These are phyloP conservation scores for Schizophyllum amplum DNA, from an alignment of 1,284 basidiomycete genomes.

Conservation along the genomic window DNA sequence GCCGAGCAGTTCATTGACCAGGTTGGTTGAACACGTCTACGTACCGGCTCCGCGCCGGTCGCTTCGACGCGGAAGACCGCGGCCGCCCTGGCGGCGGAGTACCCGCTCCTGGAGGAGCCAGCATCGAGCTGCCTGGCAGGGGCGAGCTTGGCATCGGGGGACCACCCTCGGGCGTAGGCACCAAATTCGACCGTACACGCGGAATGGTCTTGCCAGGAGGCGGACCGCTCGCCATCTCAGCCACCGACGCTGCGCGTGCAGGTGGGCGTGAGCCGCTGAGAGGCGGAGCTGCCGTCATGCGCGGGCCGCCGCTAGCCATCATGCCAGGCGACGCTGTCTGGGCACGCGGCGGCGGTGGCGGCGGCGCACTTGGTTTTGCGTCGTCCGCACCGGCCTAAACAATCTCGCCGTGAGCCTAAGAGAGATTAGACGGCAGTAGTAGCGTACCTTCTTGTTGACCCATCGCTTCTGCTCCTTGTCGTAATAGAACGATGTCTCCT, in stretches of 20 bases:
- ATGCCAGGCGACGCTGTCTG: slow-evolving; percentile 75
- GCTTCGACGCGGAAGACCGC: slow-evolving; percentile 58
- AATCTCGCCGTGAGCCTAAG: slow-evolving; percentile 1
- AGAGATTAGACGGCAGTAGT: neutral
- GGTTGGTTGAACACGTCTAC: slow-evolving; percentile 74
- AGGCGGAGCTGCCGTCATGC: slow-evolving; percentile 22
- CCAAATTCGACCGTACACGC: slow-evolving; percentile 59
- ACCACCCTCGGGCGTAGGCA: slow-evolving; percentile 37
- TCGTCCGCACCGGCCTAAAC: slow-evolving; percentile 47
- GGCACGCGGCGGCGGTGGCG: slow-evolving; percentile 63
- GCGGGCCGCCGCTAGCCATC: slow-evolving; percentile 25
- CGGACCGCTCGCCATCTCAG: slow-evolving; percentile 35
- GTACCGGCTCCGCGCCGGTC: slow-evolving; percentile 72
- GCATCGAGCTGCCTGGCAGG: slow-evolving; percentile 13
- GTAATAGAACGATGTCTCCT: slow-evolving; percentile 88
- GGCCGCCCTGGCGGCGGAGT: slow-evolving; percentile 47
- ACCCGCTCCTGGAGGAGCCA: slow-evolving; percentile 20
- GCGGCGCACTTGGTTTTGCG: slow-evolving; percentile 40
- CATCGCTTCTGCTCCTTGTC: slow-evolving; percentile 93
- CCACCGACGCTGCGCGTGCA: slow-evolving; percentile 52
- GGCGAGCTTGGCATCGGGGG: slow-evolving; percentile 10
- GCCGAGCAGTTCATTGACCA: neutral
- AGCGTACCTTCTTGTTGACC: slow-evolving; percentile 87
- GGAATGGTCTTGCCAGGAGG: slow-evolving; percentile 42
- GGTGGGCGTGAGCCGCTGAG: slow-evolving; percentile 24